Conservation (phyloP, 257 asterid genomes). For the Thymus mandschuricus region DNA sequence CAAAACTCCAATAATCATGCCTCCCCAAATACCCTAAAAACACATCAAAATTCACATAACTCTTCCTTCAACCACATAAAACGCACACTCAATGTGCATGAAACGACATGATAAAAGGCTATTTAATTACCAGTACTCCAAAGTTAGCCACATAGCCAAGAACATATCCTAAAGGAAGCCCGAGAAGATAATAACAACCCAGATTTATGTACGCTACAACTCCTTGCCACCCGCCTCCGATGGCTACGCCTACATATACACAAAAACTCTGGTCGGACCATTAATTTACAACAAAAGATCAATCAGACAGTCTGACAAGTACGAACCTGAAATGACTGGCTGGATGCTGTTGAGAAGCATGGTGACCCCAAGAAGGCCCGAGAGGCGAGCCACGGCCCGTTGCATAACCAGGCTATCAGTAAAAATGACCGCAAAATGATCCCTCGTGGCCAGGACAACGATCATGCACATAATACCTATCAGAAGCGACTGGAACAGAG, state of each 20-base stretch:
- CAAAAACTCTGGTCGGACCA: too few relatives aligned
- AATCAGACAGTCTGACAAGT: not conserved
- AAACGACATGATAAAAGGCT: too few relatives aligned
- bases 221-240: constrained; percentile 90
- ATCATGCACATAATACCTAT: constrained; percentile 71
- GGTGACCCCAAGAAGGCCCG: constrained; percentile 70
- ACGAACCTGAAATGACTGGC: constrained; percentile 79
- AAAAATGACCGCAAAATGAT: constrained; percentile 58
- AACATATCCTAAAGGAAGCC: constrained; percentile 64
- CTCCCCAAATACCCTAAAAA: constrained; percentile 75
- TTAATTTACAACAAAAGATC: too few relatives aligned
- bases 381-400: constrained; percentile 65
- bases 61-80: too few relatives aligned
- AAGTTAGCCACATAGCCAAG: constrained; percentile 60
- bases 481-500: constrained; percentile 68
- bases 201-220: constrained; percentile 73
- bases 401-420: constrained; percentile 68
- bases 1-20: constrained; percentile 71
- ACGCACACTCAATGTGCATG: too few relatives aligned
- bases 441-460: constrained; percentile 46
- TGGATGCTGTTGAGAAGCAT: constrained; percentile 88
- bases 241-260: constrained; percentile 59
- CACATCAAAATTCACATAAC: not conserved
- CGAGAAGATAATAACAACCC: constrained; percentile 66
- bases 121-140: constrained; percentile 43